phyloP scores from a whole-genome alignment of 768 basidiomycete genomes.

The Brasilioporus rufonigricans region DNA sequence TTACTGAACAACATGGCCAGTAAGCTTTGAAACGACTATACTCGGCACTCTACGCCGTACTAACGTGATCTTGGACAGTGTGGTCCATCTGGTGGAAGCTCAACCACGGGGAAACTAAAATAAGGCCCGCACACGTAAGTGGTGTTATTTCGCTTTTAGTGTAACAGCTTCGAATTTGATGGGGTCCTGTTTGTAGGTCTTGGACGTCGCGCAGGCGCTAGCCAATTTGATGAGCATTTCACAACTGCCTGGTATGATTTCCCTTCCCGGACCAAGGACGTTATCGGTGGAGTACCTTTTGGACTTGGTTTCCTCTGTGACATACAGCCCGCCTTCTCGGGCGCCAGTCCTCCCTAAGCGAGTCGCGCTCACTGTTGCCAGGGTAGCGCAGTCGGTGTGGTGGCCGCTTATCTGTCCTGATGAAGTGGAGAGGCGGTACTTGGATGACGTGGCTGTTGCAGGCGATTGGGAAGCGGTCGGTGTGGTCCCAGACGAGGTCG shows the following conservation, averaged over 20 bases:
- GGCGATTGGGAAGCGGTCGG: constrained; percentile 86
- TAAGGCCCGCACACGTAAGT: constrained; percentile 89
- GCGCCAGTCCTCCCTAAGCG: constrained; percentile 77
- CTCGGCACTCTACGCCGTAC: constrained; percentile 8
- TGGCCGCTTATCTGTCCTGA: constrained; percentile 93
- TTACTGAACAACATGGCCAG: constrained; percentile 89
- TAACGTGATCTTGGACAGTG: constrained; percentile 35
- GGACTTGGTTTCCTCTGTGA: constrained; percentile 75
- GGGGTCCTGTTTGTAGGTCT: constrained; percentile 51
- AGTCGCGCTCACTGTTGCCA: constrained; percentile 63
- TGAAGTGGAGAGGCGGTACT: constrained; percentile 83
- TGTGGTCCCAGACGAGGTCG: constrained; percentile 79
- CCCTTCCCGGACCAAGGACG: constrained; percentile 86
- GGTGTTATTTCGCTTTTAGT: constrained; percentile 19
- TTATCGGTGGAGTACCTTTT: constrained; percentile 80
- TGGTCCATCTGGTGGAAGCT: constrained; percentile 95
- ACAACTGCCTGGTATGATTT: constrained; percentile 63
- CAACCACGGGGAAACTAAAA: constrained; percentile 82
- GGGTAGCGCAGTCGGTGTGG: constrained; percentile 66
- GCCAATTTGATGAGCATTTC: constrained; percentile 68
- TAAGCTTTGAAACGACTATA: constrained; percentile 40
- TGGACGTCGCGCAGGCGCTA: constrained; percentile 92
- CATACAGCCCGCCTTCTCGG: constrained; percentile 68
- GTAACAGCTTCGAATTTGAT: constrained; percentile 13
- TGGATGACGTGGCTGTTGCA: constrained; percentile 71